A percentile compares a stretch with the other conserved stretches of the same genome.
Evolutionary conservation across 1,284 basidiomycete species (phyloP).

Genomic region (Cryptococcus hybrid): DNA sequence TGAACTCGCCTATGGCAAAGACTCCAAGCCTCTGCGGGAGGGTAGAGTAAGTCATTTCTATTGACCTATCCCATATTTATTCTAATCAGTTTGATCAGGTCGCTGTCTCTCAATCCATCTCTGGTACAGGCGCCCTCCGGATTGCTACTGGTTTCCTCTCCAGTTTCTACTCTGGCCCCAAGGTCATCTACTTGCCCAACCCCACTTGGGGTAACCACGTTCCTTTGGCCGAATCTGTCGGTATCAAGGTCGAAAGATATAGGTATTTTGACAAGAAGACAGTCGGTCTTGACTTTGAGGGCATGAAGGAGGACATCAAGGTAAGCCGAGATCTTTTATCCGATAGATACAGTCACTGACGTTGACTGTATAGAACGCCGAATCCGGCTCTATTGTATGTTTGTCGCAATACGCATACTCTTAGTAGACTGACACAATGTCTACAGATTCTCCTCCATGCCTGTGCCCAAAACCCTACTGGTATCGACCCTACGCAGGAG

Average conservation of each 20-base stretch:
- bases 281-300: constrained; percentile 88
- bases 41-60: constrained; percentile 61
- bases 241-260: constrained; percentile 89
- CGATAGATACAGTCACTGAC: neutral
- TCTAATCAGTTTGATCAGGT: constrained; percentile 56
- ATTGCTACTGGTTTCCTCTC: constrained; percentile 90
- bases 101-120: constrained; percentile 92
- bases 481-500: constrained; percentile 88
- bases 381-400: constrained; percentile 52
- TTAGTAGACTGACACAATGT: neutral
- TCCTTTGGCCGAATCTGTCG: constrained; percentile 76
- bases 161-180: constrained; percentile 81
- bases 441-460: constrained; percentile 55
- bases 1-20: constrained; percentile 85
- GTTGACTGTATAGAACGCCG: constrained; percentile 41
- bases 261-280: constrained; percentile 90
- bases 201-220: constrained; percentile 99
- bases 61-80: neutral
- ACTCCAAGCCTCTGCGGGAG: constrained; percentile 71
- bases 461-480: constrained; percentile 89
- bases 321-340: constrained; percentile 47
- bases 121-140: constrained; percentile 94
- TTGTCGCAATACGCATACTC: neutral
- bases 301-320: constrained; percentile 81
- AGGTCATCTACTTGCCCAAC: constrained; percentile 85